Percentiles rank a stretch among this genome's conserved stretches.
Conservation (phyloP, 345 rosid genomes). For the thale cress (Arabidopsis thaliana) region DNA sequence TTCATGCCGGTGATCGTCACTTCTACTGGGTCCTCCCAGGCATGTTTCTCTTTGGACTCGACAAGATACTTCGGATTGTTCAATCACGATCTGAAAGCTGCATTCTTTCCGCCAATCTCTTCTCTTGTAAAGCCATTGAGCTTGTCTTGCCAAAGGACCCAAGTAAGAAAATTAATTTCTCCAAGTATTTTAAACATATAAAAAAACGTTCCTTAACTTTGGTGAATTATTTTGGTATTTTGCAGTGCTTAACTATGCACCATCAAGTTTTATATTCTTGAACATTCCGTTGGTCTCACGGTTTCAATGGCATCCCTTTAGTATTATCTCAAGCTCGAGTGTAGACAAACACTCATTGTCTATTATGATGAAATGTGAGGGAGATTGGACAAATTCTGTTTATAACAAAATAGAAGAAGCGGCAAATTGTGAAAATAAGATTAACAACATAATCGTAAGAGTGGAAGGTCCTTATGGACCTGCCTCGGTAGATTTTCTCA, state of each 20-base stretch:
- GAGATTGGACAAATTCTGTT: slow-evolving; percentile 69
- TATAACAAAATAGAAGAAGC: slow-evolving; percentile 53
- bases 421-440: slow-evolving; percentile 42
- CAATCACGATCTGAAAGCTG: slow-evolving; percentile 68
- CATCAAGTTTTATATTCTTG: slow-evolving; percentile 67
- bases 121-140: slow-evolving; percentile 65
- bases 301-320: slow-evolving; percentile 88
- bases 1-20: slow-evolving; percentile 91
- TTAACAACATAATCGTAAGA: slow-evolving; percentile 52
- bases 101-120: slow-evolving; percentile 59
- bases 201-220: not conserved
- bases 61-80: slow-evolving; percentile 68
- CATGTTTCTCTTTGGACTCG: slow-evolving; percentile 75
- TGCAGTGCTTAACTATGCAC: slow-evolving; percentile 70
- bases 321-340: slow-evolving; percentile 71
- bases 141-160: slow-evolving; percentile 74
- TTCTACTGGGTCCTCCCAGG: slow-evolving; percentile 75
- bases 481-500: slow-evolving; percentile 61
- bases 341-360: slow-evolving; percentile 60
- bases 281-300: slow-evolving; percentile 69
- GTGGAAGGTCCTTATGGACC: slow-evolving; percentile 96
- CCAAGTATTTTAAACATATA: not conserved
- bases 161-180: slow-evolving; percentile 49
- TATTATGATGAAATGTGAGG: slow-evolving; percentile 65
- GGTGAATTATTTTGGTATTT: slow-evolving; percentile 22